A percentile compares a stretch with the other conserved stretches of the same genome.
Evolutionary conservation across 371 early-diverging fungal genomes (phyloP).

Genomic region (Mortierella sp.): DNA sequence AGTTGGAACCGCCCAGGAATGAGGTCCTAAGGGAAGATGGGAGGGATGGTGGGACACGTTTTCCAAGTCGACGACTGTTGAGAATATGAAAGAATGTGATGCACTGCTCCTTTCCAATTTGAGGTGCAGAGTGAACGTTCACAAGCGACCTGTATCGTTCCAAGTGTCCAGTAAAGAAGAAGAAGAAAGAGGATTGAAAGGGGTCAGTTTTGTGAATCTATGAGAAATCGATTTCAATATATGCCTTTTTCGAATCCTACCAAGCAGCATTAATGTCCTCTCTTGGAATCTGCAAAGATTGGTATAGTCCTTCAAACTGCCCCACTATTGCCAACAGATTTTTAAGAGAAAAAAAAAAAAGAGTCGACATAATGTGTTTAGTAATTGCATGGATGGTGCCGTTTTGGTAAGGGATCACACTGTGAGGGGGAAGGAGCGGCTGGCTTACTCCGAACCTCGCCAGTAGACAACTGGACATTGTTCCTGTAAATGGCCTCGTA

Average conservation of each 20-base stretch:
- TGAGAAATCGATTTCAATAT: no score
- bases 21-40: conserved; percentile 52
- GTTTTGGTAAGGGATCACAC: neutral
- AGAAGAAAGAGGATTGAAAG: no score
- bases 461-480: conserved; percentile 62
- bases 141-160: conserved; percentile 59
- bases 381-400: neutral
- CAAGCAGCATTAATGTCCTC: conserved; percentile 70
- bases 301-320: conserved; percentile 71
- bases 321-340: conserved; percentile 55
- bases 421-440: neutral
- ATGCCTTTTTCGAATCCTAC: conserved; percentile 37
- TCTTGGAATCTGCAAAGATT: conserved; percentile 65
- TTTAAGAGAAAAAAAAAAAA: neutral
- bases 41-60: conserved; percentile 52
- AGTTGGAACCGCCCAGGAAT: conserved; percentile 53
- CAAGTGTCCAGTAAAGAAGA: neutral
- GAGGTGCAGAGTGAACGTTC: conserved; percentile 71
- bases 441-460: conserved; percentile 71
- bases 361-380: neutral
- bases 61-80: conserved; percentile 65
- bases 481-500: conserved; percentile 74
- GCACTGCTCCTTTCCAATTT: conserved; percentile 72
- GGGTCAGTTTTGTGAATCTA: neutral
- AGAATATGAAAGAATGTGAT: conserved; percentile 69